Evolutionary conservation across 306 rosid genomes (phyloP), one percentile per base, ranked within the genome.

Genomic region (Fragaria vesca): DNA sequence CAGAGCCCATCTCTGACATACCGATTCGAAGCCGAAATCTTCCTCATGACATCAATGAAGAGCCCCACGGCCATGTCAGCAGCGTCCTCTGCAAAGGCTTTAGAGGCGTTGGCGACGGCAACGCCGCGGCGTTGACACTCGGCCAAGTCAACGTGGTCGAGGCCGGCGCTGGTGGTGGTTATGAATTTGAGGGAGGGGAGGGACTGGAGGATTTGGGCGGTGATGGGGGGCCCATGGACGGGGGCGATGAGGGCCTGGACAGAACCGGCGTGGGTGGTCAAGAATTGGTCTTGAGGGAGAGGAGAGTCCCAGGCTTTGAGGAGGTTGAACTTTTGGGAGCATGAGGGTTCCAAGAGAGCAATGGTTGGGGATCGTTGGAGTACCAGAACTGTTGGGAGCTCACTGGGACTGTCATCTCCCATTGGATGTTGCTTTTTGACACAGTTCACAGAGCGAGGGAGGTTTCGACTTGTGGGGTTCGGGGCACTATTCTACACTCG

Each of bases 11-110:
- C 57, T 66, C 84, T 80, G 8, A 86, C 70, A 57, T 36, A 81
- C 11, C 86, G 84, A 65, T 89, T 81, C 0, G 76, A 81, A 0
- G 76, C 81, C 0, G 89, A 80, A 5, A 91, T 61, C 61, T 79
- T 86, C 46, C 87, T 76, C 0, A 78, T 47, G 4, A 88, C 92
- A 4, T 89, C 89, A 18, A 89, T 74, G 42, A 87, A 46, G 81
- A 91, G 74, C 7, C 83, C 93, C 3, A 89, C 82, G 0, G 90
- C 91, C 75, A 79, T 13, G 52, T 89, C 91, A 1, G 92, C 92
- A 1, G 82, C 93, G 40, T 89, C 90, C 28, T 78, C 86, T 0
- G 91, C 81, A 40, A 51, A 88, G 4, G 77, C 2, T 66, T 58
- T 76, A 6, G 85, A 79, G 1, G 87, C 83, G n/a, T 48, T 62